A percentile compares a stretch with the other conserved stretches of the same genome.
Evolutionary conservation across 257 asterid genomes (phyloP).

Genomic region (Penstemon newberryi): DNA sequence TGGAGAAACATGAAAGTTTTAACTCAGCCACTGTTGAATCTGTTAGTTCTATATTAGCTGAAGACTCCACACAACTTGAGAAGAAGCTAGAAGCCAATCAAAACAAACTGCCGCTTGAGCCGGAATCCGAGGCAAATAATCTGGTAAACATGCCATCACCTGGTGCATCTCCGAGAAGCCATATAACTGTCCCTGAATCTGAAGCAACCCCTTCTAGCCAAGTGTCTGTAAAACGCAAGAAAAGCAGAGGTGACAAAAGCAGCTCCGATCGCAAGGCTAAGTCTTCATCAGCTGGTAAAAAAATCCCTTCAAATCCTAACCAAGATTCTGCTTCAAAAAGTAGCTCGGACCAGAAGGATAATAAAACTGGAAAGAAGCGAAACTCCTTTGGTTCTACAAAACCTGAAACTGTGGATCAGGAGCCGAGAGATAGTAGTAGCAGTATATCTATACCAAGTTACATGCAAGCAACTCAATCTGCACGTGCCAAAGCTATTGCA

Average conservation of each 20-base stretch:
- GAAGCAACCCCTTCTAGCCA: slow-evolving; percentile 73
- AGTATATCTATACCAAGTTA: slow-evolving; percentile 82
- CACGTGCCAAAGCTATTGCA: slow-evolving; percentile 78
- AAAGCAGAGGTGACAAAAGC: slow-evolving; percentile 50
- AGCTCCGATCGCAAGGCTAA: slow-evolving; percentile 47
- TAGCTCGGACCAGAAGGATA: slow-evolving; percentile 38
- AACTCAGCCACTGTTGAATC: slow-evolving; percentile 12
- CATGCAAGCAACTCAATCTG: slow-evolving; percentile 99
- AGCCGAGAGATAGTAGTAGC: slow-evolving; percentile 73
- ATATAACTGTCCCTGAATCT: slow-evolving; percentile 40
- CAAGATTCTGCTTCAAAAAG: slow-evolving; percentile 53
- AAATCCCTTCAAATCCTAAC: slow-evolving; percentile 32
- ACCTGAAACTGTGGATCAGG: slow-evolving; percentile 50
- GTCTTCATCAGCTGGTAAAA: slow-evolving; percentile 54
- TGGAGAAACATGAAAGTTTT: slow-evolving; percentile 26
- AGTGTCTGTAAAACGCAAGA: slow-evolving; percentile 65
- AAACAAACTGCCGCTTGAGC: slow-evolving; percentile 39
- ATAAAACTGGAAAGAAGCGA: slow-evolving; percentile 52
- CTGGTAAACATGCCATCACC: slow-evolving; percentile 37
- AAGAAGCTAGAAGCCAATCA: slow-evolving; percentile 35
- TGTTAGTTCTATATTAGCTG: slow-evolving; percentile 24
- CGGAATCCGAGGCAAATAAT: slow-evolving; percentile 41
- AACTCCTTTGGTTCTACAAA: slow-evolving; percentile 71
- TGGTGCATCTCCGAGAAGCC: slow-evolving; percentile 57
- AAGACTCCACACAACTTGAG: slow-evolving; percentile 33